A percentile compares a stretch with the other conserved stretches of the same genome.
These are phyloP conservation scores for Coemansia asiatica DNA, from an alignment of 192 early-diverging fungal species.

Conservation along the genomic window DNA sequence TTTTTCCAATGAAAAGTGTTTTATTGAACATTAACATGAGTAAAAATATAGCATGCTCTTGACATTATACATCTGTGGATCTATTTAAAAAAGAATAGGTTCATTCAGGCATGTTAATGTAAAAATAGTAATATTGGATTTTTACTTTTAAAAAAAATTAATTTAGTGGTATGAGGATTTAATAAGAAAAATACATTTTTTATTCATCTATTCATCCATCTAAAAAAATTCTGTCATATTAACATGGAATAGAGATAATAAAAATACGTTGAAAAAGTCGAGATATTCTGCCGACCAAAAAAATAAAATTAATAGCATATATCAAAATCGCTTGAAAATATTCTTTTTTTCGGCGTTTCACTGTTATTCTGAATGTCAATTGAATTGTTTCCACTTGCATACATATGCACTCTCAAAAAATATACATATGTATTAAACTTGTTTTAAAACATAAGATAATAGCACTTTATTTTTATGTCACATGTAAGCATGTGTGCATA, in stretches of 20 bases:
- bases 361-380: neutral
- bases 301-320: too few relatives aligned
- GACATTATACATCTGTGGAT: neutral
- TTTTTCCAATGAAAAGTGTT: neutral
- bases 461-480: neutral
- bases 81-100: neutral
- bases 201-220: too few relatives aligned
- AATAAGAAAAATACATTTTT: too few relatives aligned
- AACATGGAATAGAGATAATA: too few relatives aligned
- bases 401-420: neutral
- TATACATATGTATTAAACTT: neutral
- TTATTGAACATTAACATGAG: neutral
- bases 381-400: neutral
- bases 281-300: too few relatives aligned
- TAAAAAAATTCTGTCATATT: too few relatives aligned
- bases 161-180: too few relatives aligned
- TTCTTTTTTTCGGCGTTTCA: neutral
- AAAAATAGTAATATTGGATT: too few relatives aligned
- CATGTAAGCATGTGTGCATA: neutral
- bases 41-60: neutral
- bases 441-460: neutral
- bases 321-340: too few relatives aligned
- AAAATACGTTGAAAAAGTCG: too few relatives aligned
- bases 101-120: neutral
- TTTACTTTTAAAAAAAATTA: too few relatives aligned